Base-by-base conservation (phyloP, 2,329 filamentous ascomycete species). In the Fusarium phyllophilum region DNA sequence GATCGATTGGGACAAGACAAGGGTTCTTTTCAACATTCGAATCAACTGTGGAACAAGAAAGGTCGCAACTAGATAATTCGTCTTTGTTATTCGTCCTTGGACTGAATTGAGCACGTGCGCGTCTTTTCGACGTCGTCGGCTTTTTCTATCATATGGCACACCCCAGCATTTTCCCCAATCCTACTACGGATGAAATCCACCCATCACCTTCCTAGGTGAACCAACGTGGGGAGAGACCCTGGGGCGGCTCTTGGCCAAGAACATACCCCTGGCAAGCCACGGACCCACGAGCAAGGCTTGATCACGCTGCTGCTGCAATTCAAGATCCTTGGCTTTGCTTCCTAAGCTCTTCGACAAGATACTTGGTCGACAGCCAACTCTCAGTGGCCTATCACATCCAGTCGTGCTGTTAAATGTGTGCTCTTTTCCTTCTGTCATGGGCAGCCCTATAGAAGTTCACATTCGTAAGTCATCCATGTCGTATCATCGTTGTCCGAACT, bases 171-270 rank as follows among this genome's bases (percentile, higher is more conserved):
- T 69, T 58, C 67, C 66, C 62, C 62, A 60, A 62, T 59, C 66
- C 51, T 56, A 33, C 66, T 59, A 17, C 49, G 51, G 57, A 48
- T 44, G 63, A 78, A 74, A 71, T 58, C 77, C 75, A 77, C 77
- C 77, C 77, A 78, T 78, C 77, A 78, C 64, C 68, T 63, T 68
- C 74, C 46, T 58, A 67, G 46, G 39, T 75, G 73, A 66, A 73
- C 70, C 77, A 78, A 78, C 77, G 77, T 78, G 77, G 77, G 74
- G 59, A 60, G 58, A 62, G 61, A 59, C n/a, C 69, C 72, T 58
- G 55, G 54, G 62, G 72, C 60, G 70, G 68, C 72, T 76, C 68
- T 70, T 57, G 55, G 60, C 70, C 62, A 59, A 61, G 59, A 55
- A 66, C 20, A 54, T 55, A 66, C 69, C 74, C 75, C 72, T 73